Evolutionary conservation across 306 rosid species (phyloP), one percentile per base, ranked within the genome.

Genomic region (Sesbania bispinosa): DNA sequence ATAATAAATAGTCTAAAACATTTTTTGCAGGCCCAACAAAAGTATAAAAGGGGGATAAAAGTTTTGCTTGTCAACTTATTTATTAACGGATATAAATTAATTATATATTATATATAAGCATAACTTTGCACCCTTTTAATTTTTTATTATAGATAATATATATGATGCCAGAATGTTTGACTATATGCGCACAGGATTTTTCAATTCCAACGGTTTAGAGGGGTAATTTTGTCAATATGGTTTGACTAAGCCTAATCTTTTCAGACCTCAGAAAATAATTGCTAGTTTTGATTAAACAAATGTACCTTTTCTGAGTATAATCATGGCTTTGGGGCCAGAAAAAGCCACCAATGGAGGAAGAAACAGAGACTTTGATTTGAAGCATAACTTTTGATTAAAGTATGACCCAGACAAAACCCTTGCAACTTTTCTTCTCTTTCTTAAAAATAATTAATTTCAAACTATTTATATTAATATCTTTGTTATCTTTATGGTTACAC

Each of bases 381-480:
- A 82, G 95, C 87, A 51, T 84, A n/a, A 69, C 82, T 69, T 82
- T 83, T 75, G 7, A 71, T 81, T 79, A 26, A 79, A 79, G 80
- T 36, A 62, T 61, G 64, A 39, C 65, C 58, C 39, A 61, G 6
- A 54, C 55, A 59, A 72, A 21, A 67, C 54, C 60, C 43, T 71
- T 70, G 5, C 69, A 33, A 41, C 55, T 59, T 62, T 46, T 26
- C 42, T 60, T 41, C 15, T 6, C 29, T 36, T 29, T 72, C 69
- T 3, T 13, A 7, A 53, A 41, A 9, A 43, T 71, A 20, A 43
- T 41, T 19, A 24, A n/a, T n/a, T n/a, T n/a, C 3, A 54, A 23
- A 5, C 33, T 21, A 4, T 14, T 11, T 5, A 70, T 16, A 42
- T 70, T 41, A 54, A n/a, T n/a, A n/a, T n/a, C n/a, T n/a, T n/a